These are phyloP conservation scores for Trametes meyenii DNA, from an alignment of 768 basidiomycete species.

Conservation along the genomic window DNA sequence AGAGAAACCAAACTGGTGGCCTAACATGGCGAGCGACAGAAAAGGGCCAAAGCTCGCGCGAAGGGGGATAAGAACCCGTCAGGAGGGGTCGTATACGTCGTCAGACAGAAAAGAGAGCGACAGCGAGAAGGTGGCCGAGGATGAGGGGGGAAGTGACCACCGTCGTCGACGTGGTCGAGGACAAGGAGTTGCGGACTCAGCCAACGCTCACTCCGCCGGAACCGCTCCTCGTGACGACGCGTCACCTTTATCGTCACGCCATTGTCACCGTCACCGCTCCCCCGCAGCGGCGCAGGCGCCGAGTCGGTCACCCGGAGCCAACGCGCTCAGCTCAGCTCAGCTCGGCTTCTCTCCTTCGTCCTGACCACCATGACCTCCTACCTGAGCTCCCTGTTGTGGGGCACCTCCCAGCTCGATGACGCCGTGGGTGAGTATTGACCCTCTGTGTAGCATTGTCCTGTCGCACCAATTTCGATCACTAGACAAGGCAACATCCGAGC, in stretches of 20 bases:
- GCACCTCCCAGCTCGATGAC: constrained; percentile 80
- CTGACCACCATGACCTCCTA: constrained; percentile 51
- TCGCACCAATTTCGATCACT: constrained; percentile 19
- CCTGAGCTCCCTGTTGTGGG: constrained; percentile 75
- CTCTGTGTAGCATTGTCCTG: neutral
- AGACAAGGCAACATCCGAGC: constrained; percentile 96
- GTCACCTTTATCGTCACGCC: constrained; percentile 9
- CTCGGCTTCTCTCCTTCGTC: constrained; percentile 11
- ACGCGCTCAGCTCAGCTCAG: constrained; percentile 22
- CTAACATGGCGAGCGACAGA: constrained; percentile 58
- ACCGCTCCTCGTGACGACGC: constrained; percentile 21
- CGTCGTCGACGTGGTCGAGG: constrained; percentile 29
- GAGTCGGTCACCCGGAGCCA: constrained; percentile 15
- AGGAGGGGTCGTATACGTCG: constrained; percentile 22
- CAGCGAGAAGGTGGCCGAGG: neutral
- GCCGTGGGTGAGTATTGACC: constrained; percentile 64
- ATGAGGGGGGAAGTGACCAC: constrained; percentile 11
- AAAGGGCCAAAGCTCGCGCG: constrained; percentile 16
- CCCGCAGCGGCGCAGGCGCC: constrained; percentile 12
- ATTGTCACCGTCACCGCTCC: constrained; percentile 9
- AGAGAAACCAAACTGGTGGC: constrained; percentile 90
- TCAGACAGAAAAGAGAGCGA: constrained; percentile 14
- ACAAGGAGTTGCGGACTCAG: constrained; percentile 36
- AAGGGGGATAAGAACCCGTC: constrained; percentile 17
- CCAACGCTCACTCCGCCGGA: constrained; percentile 29